Evolutionary conservation across 139 green algal genomes (phyloP).

Genomic region (Zygnema circumcarinatum): DNA sequence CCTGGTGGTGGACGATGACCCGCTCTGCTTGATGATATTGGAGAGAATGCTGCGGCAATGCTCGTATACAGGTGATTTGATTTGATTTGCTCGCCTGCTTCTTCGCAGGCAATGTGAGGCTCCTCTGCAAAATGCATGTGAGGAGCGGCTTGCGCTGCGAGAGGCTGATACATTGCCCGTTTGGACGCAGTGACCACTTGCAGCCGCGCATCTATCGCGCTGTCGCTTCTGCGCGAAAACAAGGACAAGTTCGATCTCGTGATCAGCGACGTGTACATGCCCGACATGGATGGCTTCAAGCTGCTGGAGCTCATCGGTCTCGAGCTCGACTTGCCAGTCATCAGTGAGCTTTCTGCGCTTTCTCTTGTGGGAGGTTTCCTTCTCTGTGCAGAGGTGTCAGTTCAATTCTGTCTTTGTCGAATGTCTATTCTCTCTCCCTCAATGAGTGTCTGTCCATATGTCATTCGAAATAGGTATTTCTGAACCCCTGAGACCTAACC

Average conservation of each 20-base stretch:
- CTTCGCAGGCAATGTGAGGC: too few relatives aligned
- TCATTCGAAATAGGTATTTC: too few relatives aligned
- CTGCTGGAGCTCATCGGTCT: constrained; percentile 89
- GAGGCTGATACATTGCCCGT: too few relatives aligned
- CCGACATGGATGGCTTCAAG: constrained; percentile 97
- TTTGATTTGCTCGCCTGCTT: not conserved
- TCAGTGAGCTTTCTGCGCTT: constrained; percentile 77
- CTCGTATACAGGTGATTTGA: constrained; percentile 79
- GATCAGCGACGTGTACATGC: constrained; percentile 97
- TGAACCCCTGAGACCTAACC: too few relatives aligned
- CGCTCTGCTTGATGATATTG: constrained; percentile 89
- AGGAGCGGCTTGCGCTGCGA: too few relatives aligned
- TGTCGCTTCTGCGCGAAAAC: constrained; percentile 45
- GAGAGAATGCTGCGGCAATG: constrained; percentile 88
- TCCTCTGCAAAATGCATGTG: too few relatives aligned
- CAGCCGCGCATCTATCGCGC: not conserved
- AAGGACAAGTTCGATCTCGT: constrained; percentile 85
- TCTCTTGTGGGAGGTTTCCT: constrained; percentile 2
- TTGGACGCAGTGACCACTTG: constrained; percentile 45
- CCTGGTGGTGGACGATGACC: constrained; percentile 93
- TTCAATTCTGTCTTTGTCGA: too few relatives aligned
- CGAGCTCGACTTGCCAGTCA: constrained; percentile 93
- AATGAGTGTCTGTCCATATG: too few relatives aligned
- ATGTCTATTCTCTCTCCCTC: too few relatives aligned
- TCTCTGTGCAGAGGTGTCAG: constrained; percentile 12